Evolutionary conservation across 176 grass and related monocot species (phyloP).

Genomic region (Oryza officinalis): DNA sequence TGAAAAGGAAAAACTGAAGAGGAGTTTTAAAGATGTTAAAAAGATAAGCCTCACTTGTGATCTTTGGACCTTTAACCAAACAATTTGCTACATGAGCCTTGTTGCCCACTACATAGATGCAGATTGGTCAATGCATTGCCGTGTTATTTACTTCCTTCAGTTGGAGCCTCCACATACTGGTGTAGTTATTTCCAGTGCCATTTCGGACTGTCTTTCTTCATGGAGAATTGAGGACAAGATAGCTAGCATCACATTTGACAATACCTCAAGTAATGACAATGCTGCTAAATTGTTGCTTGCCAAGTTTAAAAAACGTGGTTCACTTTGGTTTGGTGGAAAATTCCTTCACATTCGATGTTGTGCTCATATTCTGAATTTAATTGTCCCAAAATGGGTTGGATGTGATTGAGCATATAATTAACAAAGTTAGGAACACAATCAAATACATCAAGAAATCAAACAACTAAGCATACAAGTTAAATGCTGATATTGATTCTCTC

Average conservation of each 20-base stretch:
- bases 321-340: slow-evolving; percentile 14
- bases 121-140: background rate
- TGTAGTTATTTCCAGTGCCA: background rate
- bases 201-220: background rate
- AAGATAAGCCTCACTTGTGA: background rate
- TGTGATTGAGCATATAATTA: background rate
- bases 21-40: too few relatives aligned
- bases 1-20: too few relatives aligned
- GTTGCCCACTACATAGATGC: background rate
- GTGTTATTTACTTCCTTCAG: background rate
- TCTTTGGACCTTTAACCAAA: slow-evolving; percentile 4
- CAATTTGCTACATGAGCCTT: slow-evolving; percentile 1
- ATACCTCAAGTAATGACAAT: background rate
- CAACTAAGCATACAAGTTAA: background rate
- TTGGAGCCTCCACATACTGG: too few relatives aligned
- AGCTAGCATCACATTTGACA: too few relatives aligned
- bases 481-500: background rate
- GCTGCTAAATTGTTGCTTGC: background rate
- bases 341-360: background rate
- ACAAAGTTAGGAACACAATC: background rate
- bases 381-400: too few relatives aligned
- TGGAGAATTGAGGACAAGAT: too few relatives aligned
- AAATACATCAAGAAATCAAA: slow-evolving; percentile 15
- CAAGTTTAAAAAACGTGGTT: background rate
- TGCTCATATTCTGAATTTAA: background rate